These are phyloP conservation scores for Paramarasmius palmivorus DNA, from an alignment of 1,284 basidiomycete genomes.

Conservation along the genomic window DNA sequence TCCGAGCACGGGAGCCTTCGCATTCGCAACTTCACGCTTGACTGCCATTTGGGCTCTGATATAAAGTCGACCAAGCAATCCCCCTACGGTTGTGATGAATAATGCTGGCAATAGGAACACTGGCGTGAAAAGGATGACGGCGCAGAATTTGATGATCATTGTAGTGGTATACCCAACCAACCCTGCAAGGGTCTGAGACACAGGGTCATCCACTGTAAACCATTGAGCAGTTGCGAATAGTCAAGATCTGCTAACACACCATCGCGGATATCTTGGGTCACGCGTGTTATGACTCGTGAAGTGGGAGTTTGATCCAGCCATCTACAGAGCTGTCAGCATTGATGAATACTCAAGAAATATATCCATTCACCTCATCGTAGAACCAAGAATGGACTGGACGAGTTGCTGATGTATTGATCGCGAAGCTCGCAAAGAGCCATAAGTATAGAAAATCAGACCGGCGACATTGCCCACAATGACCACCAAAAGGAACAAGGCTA, in stretches of 20 bases:
- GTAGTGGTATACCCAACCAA: conserved; percentile 51
- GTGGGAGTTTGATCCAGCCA: conserved; percentile 55
- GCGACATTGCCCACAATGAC: conserved; percentile 26
- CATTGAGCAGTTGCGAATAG: not conserved
- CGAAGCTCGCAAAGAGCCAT: conserved; percentile 53
- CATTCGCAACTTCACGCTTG: conserved; percentile 76
- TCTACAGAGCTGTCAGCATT: conserved; percentile 18
- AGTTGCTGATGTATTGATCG: conserved; percentile 56
- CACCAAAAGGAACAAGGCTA: conserved; percentile 26
- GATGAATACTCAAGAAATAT: not conserved
- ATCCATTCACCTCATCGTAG: conserved; percentile 46
- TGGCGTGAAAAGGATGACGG: conserved; percentile 45
- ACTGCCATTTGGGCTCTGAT: conserved; percentile 77
- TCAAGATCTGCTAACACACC: conserved; percentile 5
- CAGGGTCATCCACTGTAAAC: conserved; percentile 22
- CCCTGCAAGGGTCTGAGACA: conserved; percentile 25
- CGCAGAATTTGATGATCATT: conserved; percentile 38
- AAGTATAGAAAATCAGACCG: conserved; percentile 29
- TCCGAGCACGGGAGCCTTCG: conserved; percentile 64
- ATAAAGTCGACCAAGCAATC: conserved; percentile 42
- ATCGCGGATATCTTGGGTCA: conserved; percentile 36
- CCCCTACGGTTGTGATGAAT: conserved; percentile 35
- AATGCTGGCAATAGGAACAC: conserved; percentile 34
- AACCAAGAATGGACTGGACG: conserved; percentile 55
- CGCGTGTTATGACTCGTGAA: conserved; percentile 49